Evolutionary conservation across 139 green algal species (phyloP), one percentile per base, ranked within the genome.

Genomic region (Chlorella sorokiniana): DNA sequence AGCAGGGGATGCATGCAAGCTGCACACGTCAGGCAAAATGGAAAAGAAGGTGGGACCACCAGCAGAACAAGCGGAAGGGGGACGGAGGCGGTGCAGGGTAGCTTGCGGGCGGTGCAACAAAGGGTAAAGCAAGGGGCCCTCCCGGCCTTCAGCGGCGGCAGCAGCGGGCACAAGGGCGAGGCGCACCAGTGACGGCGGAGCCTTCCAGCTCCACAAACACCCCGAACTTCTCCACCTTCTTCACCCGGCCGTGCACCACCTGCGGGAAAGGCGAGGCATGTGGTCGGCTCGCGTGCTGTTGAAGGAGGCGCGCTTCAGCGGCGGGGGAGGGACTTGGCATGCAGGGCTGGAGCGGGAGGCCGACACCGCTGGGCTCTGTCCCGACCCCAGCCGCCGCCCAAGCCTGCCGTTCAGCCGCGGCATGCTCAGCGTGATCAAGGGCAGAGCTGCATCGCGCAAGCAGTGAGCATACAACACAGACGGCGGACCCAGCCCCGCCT

Each of bases 141-240:
- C 18, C n/a, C 16, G 16, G 56, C 23, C n/a, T n/a, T n/a, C n/a
- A n/a, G n/a, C n/a, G n/a, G n/a, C n/a, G n/a, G n/a, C n/a, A n/a
- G n/a, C n/a, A n/a, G n/a, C n/a, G n/a, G 22, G 6, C 41, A 51
- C 16, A 59, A 31, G 27, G 37, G 4, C 29, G 11, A 20, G 20
- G 1, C 78, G 16, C 37, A 78, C 70, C 81, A 38, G 68, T 75
- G 0, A 61, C 63, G 10, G 38, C n/a, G 20, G 33, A 5, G 27
- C 54, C 40, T 5, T 89, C 86, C 29, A 98, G 69, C 45, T 91
- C 84, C 11, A 99, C 87, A 84, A 99, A 98, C 61, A 98, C 89
- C n/a, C 96, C 96, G 72, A 90, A 98, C 18, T 79, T 68, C 85
- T 97, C 90, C 29, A 95, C 88, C 0, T 89, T 84, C 67, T 90